These are phyloP conservation scores for Didymosphaeria variabile DNA, from an alignment of 2,329 filamentous ascomycete species.

Conservation along the genomic window DNA sequence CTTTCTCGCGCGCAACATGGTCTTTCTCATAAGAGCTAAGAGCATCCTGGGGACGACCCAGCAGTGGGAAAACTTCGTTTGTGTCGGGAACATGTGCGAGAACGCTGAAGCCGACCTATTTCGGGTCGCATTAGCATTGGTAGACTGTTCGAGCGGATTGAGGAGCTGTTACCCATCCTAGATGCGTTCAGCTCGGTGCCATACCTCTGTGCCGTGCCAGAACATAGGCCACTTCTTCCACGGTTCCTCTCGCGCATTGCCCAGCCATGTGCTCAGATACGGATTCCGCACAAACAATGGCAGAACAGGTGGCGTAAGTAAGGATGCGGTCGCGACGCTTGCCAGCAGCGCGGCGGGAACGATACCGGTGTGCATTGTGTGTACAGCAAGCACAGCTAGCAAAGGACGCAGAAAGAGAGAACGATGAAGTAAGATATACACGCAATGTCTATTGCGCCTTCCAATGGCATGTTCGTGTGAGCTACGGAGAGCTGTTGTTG, in stretches of 20 bases:
- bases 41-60: slow-evolving; percentile 73
- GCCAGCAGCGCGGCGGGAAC: slow-evolving; percentile 51
- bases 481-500: slow-evolving; percentile 17
- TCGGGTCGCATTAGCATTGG: slow-evolving; percentile 21
- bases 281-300: slow-evolving; percentile 62
- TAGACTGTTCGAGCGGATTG: neutral
- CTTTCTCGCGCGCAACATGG: slow-evolving; percentile 44
- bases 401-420: neutral
- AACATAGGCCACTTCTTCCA: slow-evolving; percentile 91
- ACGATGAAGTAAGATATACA: slow-evolving; percentile 14
- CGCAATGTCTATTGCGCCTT: slow-evolving; percentile 12
- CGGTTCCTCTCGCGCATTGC: slow-evolving; percentile 73
- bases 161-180: slow-evolving; percentile 2
- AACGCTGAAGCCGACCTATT: slow-evolving; percentile 68
- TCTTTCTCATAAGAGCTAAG: slow-evolving; percentile 54
- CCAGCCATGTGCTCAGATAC: slow-evolving; percentile 64
- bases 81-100: slow-evolving; percentile 69
- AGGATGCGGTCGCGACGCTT: slow-evolving; percentile 58
- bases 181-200: slow-evolving; percentile 5
- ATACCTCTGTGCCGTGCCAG: slow-evolving; percentile 74
- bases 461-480: slow-evolving; percentile 13
- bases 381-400: slow-evolving; percentile 17
- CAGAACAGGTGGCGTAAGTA: slow-evolving; percentile 62
- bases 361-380: slow-evolving; percentile 41
- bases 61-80: slow-evolving; percentile 69